Conservation (phyloP, 2,329 filamentous ascomycete genomes). For the Colletotrichum horii region DNA sequence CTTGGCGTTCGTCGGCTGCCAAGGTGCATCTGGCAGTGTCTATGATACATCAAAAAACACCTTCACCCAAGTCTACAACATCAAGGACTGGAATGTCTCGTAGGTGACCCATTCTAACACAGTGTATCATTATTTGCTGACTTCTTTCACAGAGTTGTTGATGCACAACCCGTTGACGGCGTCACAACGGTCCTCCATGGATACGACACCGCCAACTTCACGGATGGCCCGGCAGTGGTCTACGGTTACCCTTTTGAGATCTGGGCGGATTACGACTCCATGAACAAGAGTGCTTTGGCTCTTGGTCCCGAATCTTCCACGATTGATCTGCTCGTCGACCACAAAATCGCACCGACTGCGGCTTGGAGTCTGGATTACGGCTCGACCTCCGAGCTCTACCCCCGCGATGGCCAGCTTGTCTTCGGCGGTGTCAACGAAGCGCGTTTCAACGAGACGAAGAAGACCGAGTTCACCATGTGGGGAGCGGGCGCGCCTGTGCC, state of each 20-base stretch:
- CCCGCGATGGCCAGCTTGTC: slow-evolving; percentile 20
- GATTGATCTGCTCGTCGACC: slow-evolving; percentile 6
- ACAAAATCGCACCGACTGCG: slow-evolving; percentile 1
- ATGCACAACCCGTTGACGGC: slow-evolving; percentile 6
- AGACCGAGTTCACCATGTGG: slow-evolving; percentile 17
- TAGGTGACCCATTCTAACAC: neutral
- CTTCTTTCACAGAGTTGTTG: neutral
- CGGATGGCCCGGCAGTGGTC: slow-evolving; percentile 13
- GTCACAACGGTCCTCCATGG: slow-evolving; percentile 13
- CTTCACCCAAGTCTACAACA: slow-evolving; percentile 8
- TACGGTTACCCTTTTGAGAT: slow-evolving; percentile 21
- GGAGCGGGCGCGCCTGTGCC: slow-evolving; percentile 4
- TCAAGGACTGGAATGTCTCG: slow-evolving; percentile 21
- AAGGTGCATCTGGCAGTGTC: slow-evolving; percentile 17
- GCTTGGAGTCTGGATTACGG: slow-evolving; percentile 21
- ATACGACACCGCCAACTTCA: slow-evolving; percentile 20
- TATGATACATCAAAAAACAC: slow-evolving; percentile 11
- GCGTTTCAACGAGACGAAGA: slow-evolving; percentile 9
- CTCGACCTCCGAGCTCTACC: slow-evolving; percentile 18
- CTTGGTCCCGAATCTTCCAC: slow-evolving; percentile 23
- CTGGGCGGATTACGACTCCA: slow-evolving; percentile 20
- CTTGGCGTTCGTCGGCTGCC: slow-evolving; percentile 15
- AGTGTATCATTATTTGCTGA: neutral
- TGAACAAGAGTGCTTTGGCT: slow-evolving; percentile 22
- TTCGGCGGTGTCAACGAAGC: slow-evolving; percentile 21